These are phyloP conservation scores for sunflower (Helianthus annuus) DNA, from an alignment of 129 eudicot species.

Conservation along the genomic window DNA sequence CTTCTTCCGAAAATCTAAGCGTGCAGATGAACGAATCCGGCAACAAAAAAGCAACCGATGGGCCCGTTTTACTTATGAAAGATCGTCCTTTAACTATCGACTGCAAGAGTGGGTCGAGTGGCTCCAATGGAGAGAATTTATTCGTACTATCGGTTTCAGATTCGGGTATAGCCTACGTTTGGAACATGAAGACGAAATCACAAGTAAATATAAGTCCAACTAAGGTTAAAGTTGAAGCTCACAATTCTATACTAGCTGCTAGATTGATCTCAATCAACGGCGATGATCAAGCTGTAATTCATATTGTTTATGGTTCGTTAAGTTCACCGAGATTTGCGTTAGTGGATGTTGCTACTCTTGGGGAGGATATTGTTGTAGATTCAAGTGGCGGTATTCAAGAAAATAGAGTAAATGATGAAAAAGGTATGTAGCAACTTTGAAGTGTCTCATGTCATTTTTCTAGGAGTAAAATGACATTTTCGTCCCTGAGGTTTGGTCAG, in stretches of 20 bases:
- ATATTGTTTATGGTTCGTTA: constrained; percentile 44
- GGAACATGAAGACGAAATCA: constrained; percentile 41
- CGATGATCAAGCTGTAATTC: constrained; percentile 26
- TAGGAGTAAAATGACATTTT: neutral
- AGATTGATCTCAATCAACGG: constrained; percentile 30
- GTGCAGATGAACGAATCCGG: constrained; percentile 37
- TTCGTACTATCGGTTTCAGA: constrained; percentile 55
- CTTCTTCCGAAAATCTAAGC: constrained; percentile 39
- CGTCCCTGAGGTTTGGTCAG: no score
- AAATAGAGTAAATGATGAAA: constrained; percentile 30
- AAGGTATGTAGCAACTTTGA: constrained; percentile 28
- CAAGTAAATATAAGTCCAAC: constrained; percentile 43
- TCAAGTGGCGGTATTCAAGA: constrained; percentile 29
- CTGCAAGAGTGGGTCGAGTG: constrained; percentile 47
- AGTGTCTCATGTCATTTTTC: neutral
- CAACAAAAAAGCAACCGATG: constrained; percentile 31
- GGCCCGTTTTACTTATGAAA: constrained; percentile 49
- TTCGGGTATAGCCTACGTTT: constrained; percentile 46
- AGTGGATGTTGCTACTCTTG: constrained; percentile 35
- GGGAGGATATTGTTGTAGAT: constrained; percentile 50
- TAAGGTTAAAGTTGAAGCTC: constrained; percentile 43
- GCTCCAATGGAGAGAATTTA: constrained; percentile 36
- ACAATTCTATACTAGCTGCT: constrained; percentile 43
- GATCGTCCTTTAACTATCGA: constrained; percentile 45
- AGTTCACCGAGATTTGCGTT: constrained; percentile 39